These are phyloP conservation scores for Tricholoma sp. DNA, from an alignment of 768 basidiomycete genomes.

Conservation along the genomic window DNA sequence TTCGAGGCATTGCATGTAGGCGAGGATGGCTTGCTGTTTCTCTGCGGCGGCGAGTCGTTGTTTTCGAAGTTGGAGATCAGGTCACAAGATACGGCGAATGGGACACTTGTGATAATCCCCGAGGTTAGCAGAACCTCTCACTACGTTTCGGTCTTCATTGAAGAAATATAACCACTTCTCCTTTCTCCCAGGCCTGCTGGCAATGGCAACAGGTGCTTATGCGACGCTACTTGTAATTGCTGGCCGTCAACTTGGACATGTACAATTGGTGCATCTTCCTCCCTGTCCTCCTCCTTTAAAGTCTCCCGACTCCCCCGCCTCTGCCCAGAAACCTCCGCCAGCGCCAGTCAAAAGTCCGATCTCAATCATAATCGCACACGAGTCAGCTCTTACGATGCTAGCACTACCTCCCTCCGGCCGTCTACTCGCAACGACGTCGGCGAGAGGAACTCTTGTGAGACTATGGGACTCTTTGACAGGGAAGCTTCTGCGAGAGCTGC, in stretches of 20 bases:
- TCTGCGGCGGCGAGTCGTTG: slow-evolving; percentile 70
- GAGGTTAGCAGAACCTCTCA: slow-evolving; percentile 44
- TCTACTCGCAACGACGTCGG: slow-evolving; percentile 78
- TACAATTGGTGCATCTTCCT: slow-evolving; percentile 81
- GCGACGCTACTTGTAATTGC: slow-evolving; percentile 84
- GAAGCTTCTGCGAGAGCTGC: slow-evolving; percentile 71
- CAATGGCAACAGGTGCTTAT: slow-evolving; percentile 71
- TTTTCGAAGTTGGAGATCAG: slow-evolving; percentile 64
- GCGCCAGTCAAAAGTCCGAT: slow-evolving; percentile 58
- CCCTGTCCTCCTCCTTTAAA: slow-evolving; percentile 60
- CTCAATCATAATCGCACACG: slow-evolving; percentile 82
- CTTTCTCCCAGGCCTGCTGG: slow-evolving; percentile 53
- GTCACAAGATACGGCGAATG: slow-evolving; percentile 68
- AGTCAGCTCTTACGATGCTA: slow-evolving; percentile 71
- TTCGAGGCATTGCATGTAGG: slow-evolving; percentile 73
- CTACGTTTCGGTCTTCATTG: background rate
- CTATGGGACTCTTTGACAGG: slow-evolving; percentile 79
- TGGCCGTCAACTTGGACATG: slow-evolving; percentile 82
- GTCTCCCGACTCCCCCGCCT: slow-evolving; percentile 50
- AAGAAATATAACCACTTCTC: slow-evolving; percentile 1
- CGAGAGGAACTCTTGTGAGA: slow-evolving; percentile 78
- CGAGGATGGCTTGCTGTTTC: slow-evolving; percentile 84
- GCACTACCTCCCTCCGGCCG: slow-evolving; percentile 74
- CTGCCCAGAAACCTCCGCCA: slow-evolving; percentile 51
- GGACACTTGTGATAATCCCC: slow-evolving; percentile 84